These are phyloP conservation scores for Orobanche coerulescens DNA, from an alignment of 257 asterid genomes.

Conservation along the genomic window DNA sequence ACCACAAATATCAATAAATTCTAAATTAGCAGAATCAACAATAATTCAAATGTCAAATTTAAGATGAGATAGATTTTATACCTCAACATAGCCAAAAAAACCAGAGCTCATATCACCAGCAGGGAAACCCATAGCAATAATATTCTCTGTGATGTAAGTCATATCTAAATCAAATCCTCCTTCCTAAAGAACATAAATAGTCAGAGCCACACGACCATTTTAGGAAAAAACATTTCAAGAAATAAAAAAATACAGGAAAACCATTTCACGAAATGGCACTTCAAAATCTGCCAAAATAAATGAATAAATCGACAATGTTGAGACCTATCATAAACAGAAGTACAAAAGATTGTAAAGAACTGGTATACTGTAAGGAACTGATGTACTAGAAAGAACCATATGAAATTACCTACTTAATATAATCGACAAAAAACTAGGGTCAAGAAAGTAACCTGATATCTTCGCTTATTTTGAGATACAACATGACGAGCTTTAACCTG, in stretches of 20 bases:
- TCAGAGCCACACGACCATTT: constrained; percentile 19
- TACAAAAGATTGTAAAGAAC: background rate
- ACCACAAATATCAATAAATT: constrained; percentile 26
- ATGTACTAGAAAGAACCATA: background rate
- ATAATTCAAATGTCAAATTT: background rate
- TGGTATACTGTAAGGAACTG: background rate
- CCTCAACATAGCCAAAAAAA: constrained; percentile 95
- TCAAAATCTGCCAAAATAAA: background rate
- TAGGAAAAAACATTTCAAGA: background rate
- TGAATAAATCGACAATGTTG: background rate
- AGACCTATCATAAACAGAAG: background rate
- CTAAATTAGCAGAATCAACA: constrained; percentile 17
- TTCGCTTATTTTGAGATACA: constrained; percentile 95
- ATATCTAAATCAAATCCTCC: constrained; percentile 98
- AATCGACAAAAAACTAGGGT: background rate
- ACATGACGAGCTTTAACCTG: constrained; percentile 97
- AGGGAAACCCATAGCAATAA: constrained; percentile 99
- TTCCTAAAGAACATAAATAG: constrained; percentile 46
- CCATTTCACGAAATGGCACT: background rate
- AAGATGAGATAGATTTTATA: constrained; percentile 22
- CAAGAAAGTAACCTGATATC: constrained; percentile 72
- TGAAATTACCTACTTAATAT: background rate
- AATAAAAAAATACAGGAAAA: background rate
- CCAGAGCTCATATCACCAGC: constrained; percentile 99
- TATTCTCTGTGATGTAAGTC: constrained; percentile 99